Evolutionary conservation across 139 green algal genomes (phyloP).

Genomic region (Diplosphaera chodatii): DNA sequence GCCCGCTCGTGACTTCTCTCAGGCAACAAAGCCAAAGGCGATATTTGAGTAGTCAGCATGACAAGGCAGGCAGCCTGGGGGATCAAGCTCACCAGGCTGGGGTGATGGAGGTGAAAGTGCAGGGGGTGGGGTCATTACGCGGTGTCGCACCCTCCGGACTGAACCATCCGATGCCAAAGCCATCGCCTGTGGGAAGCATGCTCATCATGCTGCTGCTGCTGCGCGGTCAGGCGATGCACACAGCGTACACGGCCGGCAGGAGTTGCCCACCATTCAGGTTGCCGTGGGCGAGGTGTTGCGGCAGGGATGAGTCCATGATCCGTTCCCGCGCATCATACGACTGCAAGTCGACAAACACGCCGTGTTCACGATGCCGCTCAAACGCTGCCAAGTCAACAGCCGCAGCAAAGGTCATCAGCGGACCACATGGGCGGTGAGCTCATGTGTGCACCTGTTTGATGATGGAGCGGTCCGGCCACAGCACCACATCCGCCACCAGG

Average conservation of each 20-base stretch:
- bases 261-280: constrained; percentile 97
- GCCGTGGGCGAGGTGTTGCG: constrained; percentile 70
- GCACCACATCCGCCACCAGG: constrained; percentile 77
- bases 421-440: too few species aligned
- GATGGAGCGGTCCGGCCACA: constrained; percentile 78
- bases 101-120: constrained; percentile 88
- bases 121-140: constrained; percentile 55
- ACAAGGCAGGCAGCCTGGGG: too few species aligned
- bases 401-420: not conserved
- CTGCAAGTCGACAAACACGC: too few species aligned
- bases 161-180: constrained; percentile 91
- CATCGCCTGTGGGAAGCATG: too few species aligned
- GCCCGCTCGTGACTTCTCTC: too few species aligned
- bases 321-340: constrained; percentile 88
- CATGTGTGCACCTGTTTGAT: constrained; percentile 59
- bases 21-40: too few species aligned
- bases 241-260: too few species aligned
- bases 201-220: too few species aligned
- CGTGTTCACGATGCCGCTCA: too few species aligned
- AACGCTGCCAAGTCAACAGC: too few species aligned
- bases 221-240: too few species aligned
- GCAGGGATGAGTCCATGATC: constrained; percentile 58
- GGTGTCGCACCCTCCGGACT: constrained; percentile 12
- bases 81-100: constrained; percentile 75
- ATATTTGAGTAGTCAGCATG: too few species aligned